Evolutionary conservation across 495 filamentous ascomycete genomes (phyloP).

Genomic region (Penicillium crystallinum): DNA sequence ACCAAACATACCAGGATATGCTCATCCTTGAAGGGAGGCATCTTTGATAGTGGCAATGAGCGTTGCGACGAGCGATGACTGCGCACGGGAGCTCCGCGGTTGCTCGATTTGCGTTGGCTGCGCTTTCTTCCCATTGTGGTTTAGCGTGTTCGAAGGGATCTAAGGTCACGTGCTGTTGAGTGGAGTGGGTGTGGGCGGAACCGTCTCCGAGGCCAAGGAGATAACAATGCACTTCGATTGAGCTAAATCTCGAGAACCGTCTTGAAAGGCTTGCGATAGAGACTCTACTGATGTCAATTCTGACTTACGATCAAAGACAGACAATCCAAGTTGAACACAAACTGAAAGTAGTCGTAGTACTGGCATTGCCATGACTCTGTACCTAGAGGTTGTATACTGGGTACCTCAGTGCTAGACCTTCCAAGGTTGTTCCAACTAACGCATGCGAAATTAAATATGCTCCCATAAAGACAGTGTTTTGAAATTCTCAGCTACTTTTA

Average conservation of each 20-base stretch:
- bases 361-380: background rate
- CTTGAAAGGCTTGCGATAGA: too few species aligned
- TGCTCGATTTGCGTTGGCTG: conserved; percentile 11
- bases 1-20: conserved; percentile 57
- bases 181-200: too few species aligned
- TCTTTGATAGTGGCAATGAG: conserved; percentile 22
- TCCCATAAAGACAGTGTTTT: too few species aligned
- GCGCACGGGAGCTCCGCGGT: conserved; percentile 19
- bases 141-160: conserved; percentile 4
- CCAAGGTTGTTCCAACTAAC: too few species aligned
- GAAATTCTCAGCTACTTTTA: too few species aligned
- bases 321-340: background rate
- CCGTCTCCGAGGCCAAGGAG: background rate
- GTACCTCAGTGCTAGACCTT: too few species aligned
- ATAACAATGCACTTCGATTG: too few species aligned
- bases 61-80: conserved; percentile 3
- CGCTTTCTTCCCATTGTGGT: conserved; percentile 14
- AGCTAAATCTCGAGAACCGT: too few species aligned
- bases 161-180: conserved; percentile 6
- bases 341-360: background rate
- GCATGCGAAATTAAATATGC: too few species aligned
- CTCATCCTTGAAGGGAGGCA: conserved; percentile 76
- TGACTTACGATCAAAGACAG: background rate
- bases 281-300: too few species aligned
- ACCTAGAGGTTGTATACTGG: background rate